Evolutionary conservation across 2,329 filamentous ascomycete species (phyloP).

Genomic region (Neonectria magnoliae): DNA sequence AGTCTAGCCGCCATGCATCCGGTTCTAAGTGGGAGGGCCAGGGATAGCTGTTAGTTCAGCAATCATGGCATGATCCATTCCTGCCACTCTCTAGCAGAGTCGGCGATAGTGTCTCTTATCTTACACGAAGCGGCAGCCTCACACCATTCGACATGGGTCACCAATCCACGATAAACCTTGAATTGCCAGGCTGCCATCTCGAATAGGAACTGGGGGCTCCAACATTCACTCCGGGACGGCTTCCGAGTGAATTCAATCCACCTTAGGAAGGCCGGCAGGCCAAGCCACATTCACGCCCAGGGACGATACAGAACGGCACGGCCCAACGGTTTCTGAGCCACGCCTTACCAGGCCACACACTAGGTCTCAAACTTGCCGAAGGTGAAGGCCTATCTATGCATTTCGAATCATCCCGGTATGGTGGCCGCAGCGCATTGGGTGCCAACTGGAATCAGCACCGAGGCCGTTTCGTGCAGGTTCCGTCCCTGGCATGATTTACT

Average conservation of each 20-base stretch:
- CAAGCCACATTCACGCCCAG: constrained; percentile 6
- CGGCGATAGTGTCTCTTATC: constrained; percentile 11
- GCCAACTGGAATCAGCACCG: constrained; percentile 1
- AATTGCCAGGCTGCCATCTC: not conserved
- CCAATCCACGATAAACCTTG: not conserved
- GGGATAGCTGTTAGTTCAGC: not conserved
- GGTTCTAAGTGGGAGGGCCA: not conserved
- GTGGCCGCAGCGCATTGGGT: not conserved
- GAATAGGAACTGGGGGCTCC: not conserved
- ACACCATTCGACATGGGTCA: not conserved
- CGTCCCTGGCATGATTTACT: not conserved
- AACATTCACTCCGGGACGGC: not conserved
- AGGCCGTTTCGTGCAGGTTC: not conserved
- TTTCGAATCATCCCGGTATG: not conserved
- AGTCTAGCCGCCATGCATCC: constrained; percentile 9
- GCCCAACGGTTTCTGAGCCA: constrained; percentile 13
- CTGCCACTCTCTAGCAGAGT: constrained; percentile 5
- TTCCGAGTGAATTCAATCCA: not conserved
- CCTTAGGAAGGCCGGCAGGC: not conserved
- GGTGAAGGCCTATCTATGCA: not conserved
- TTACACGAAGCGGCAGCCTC: constrained; percentile 3
- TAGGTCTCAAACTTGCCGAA: not conserved
- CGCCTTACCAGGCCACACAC: not conserved
- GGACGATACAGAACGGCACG: constrained; percentile 5
- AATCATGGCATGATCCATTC: constrained; percentile 6